Evolutionary conservation across 306 rosid species (phyloP).

Genomic region (Cicer cuneatum): DNA sequence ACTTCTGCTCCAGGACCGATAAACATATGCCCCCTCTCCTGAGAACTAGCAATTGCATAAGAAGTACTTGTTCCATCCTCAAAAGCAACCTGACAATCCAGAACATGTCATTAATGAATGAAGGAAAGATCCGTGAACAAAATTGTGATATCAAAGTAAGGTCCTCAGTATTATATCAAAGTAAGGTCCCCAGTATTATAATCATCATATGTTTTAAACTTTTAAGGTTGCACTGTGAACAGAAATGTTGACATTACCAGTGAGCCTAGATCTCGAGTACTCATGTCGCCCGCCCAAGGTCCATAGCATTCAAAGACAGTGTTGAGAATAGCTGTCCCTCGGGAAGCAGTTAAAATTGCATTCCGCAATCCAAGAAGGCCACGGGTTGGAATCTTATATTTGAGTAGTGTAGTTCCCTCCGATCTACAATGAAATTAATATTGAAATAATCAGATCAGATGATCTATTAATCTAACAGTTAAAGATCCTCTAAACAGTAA

Average conservation of each 20-base stretch:
- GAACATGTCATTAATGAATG: slow-evolving; percentile 33
- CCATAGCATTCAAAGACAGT: slow-evolving; percentile 88
- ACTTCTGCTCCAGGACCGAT: slow-evolving; percentile 80
- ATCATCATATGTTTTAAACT: neutral
- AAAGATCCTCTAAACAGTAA: slow-evolving; percentile 6
- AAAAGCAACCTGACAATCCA: slow-evolving; percentile 85
- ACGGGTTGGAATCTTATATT: slow-evolving; percentile 96
- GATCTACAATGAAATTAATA: slow-evolving; percentile 57
- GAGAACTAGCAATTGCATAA: slow-evolving; percentile 87
- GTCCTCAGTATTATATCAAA: slow-evolving; percentile 3
- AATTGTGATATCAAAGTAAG: neutral
- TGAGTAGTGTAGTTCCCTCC: slow-evolving; percentile 83
- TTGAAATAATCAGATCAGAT: slow-evolving; percentile 40
- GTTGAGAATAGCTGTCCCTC: slow-evolving; percentile 97
- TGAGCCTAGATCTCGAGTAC: slow-evolving; percentile 93
- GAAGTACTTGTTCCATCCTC: slow-evolving; percentile 92
- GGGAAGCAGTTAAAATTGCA: slow-evolving; percentile 95
- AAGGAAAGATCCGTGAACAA: slow-evolving; percentile 26
- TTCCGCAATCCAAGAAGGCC: slow-evolving; percentile 96
- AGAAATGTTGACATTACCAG: slow-evolving; percentile 62
- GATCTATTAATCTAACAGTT: neutral
- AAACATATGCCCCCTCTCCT: slow-evolving; percentile 96
- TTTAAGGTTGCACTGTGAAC: neutral
- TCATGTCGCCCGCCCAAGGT: slow-evolving; percentile 96
- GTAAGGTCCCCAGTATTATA: neutral